A percentile compares a stretch with the other conserved stretches of the same genome.
These are phyloP conservation scores for Apiotrichum brassicae DNA, from an alignment of 1,284 basidiomycete species.

Conservation along the genomic window DNA sequence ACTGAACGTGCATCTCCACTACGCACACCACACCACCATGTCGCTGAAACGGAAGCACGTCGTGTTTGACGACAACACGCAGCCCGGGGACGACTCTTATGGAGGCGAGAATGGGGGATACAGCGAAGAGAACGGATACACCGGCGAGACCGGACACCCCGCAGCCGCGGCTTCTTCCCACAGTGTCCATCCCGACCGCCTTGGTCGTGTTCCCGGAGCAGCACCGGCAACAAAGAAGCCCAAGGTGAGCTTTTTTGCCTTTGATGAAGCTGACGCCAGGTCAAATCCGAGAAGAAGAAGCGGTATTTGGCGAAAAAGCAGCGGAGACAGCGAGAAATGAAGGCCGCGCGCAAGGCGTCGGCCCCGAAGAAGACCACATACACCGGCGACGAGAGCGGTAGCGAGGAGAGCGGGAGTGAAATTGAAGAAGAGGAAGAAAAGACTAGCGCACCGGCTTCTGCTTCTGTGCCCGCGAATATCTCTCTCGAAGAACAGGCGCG, in stretches of 20 bases:
- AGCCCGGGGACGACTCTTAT: too few relatives aligned
- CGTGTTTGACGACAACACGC: slow-evolving; percentile 15
- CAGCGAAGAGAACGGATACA: too few relatives aligned
- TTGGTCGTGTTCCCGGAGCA: slow-evolving; percentile 1
- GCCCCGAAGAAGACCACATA: slow-evolving; percentile 40
- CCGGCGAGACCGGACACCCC: background rate
- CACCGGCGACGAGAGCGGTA: slow-evolving; percentile 13
- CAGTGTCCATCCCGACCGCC: slow-evolving; percentile 11
- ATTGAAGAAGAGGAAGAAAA: slow-evolving; percentile 2
- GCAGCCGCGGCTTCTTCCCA: background rate
- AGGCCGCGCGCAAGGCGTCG: slow-evolving; percentile 45
- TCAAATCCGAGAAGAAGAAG: slow-evolving; percentile 53
- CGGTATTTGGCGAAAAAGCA: slow-evolving; percentile 63
- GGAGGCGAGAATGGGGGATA: too few relatives aligned
- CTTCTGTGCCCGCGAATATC: background rate
- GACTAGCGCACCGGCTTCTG: background rate
- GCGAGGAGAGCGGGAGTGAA: slow-evolving; percentile 9
- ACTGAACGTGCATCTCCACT: too few relatives aligned
- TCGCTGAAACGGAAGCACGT: slow-evolving; percentile 29
- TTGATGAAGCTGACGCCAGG: slow-evolving; percentile 2
- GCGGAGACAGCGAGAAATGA: slow-evolving; percentile 55
- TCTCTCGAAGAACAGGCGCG: slow-evolving; percentile 7
- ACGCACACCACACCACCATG: slow-evolving; percentile 3
- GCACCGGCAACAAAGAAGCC: slow-evolving; percentile 14
- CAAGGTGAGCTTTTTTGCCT: slow-evolving; percentile 21